A percentile compares a stretch with the other conserved stretches of the same genome.
Evolutionary conservation across 805 yeast genomes (phyloP).

Genomic region (Candida sanyiensis): DNA sequence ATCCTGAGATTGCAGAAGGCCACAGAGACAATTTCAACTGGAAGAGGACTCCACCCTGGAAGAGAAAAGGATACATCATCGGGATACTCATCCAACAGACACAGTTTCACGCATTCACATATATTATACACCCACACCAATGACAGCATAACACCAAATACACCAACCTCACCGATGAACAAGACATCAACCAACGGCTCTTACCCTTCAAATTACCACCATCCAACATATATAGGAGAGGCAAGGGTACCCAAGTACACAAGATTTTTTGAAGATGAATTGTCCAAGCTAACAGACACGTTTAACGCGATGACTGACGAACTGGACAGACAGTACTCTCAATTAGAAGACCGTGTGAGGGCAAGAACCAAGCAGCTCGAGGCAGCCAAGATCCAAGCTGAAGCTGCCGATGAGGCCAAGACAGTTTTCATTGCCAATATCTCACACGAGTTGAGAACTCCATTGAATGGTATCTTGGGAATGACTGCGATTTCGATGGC

Average conservation of each 20-base stretch:
- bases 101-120: conserved; percentile 8
- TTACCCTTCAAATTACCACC: conserved; percentile 13
- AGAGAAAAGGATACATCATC: conserved; percentile 10
- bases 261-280: conserved; percentile 69
- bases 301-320: conserved; percentile 91
- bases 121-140: conserved; percentile 2
- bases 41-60: conserved; percentile 32
- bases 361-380: conserved; percentile 85
- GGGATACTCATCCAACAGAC: conserved; percentile 12
- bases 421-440: conserved; percentile 90
- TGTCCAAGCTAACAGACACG: conserved; percentile 81
- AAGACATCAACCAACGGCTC: not conserved
- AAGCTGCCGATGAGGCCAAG: conserved; percentile 93
- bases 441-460: conserved; percentile 92
- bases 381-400: conserved; percentile 83
- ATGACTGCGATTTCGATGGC: conserved; percentile 93
- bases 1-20: conserved; percentile 75
- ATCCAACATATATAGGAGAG: conserved; percentile 29
- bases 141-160: not conserved
- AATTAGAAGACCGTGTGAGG: conserved; percentile 81
- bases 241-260: conserved; percentile 42
- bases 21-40: conserved; percentile 51
- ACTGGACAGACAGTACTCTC: conserved; percentile 74
- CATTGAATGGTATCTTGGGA: conserved; percentile 92
- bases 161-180: conserved; percentile 2